phyloP scores from a whole-genome alignment of 257 asterid species.

The Solanum bulbocastanum region DNA sequence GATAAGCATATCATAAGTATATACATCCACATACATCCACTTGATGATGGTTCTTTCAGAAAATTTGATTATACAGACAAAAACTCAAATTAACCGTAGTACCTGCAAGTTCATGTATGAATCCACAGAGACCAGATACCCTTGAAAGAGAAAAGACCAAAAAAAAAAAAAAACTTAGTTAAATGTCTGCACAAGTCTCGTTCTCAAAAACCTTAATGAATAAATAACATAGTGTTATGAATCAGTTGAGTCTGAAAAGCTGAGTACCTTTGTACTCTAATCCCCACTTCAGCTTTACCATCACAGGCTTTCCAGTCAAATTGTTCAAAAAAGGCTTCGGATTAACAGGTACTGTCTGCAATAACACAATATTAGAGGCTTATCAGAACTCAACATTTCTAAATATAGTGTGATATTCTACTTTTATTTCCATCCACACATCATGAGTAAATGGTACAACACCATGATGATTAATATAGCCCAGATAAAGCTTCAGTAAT shows the following conservation, averaged over 20 bases:
- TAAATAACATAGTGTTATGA: neutral
- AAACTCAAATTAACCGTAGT: neutral
- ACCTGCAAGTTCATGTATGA: slow-evolving; percentile 99
- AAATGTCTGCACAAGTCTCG: too few species aligned
- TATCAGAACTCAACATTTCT: neutral
- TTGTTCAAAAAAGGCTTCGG: slow-evolving; percentile 98
- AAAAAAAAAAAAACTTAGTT: neutral
- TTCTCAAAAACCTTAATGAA: neutral
- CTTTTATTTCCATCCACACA: neutral
- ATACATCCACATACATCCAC: neutral
- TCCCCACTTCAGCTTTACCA: slow-evolving; percentile 98
- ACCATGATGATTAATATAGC: neutral
- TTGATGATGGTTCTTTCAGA: neutral
- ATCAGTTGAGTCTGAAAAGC: neutral
- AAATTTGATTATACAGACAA: neutral
- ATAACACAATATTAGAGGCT: neutral
- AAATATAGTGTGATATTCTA: neutral
- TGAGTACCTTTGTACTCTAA: slow-evolving; percentile 85
- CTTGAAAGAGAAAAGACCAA: slow-evolving; percentile 28
- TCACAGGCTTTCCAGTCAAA: slow-evolving; percentile 89
- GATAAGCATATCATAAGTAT: neutral
- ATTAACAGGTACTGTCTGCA: slow-evolving; percentile 94
- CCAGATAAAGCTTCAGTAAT: neutral
- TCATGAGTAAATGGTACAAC: neutral
- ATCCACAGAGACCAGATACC: slow-evolving; percentile 87